These are phyloP conservation scores for Euphrasia arctica DNA, from an alignment of 305 asterid genomes.

Conservation along the genomic window DNA sequence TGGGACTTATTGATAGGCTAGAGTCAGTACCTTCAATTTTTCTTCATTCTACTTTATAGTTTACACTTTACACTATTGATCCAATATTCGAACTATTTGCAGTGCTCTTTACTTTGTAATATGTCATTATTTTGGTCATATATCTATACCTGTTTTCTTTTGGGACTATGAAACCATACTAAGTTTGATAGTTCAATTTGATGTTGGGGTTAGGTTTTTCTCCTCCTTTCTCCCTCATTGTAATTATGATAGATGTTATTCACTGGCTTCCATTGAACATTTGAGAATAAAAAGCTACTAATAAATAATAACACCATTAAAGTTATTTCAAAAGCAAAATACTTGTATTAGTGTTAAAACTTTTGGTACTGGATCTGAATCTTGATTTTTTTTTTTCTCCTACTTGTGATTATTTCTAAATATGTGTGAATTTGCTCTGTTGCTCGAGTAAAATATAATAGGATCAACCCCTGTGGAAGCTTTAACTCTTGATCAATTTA, in stretches of 20 bases:
- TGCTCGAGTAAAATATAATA: not conserved
- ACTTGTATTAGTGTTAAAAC: not conserved
- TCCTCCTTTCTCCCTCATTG: not conserved
- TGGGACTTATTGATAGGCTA: not conserved
- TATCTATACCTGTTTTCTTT: not conserved
- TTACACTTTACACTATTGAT: not conserved
- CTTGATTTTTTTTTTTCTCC: not conserved
- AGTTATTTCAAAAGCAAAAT: constrained; percentile 2
- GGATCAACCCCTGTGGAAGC: not conserved
- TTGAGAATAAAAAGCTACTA: not conserved
- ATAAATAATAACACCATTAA: not conserved
- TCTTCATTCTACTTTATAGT: not conserved
- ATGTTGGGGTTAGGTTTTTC: not conserved
- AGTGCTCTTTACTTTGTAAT: not conserved
- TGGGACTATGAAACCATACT: not conserved
- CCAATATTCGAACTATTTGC: not conserved
- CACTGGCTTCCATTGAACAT: not conserved
- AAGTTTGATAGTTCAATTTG: not conserved
- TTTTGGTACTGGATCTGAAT: not conserved
- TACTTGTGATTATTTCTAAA: not conserved
- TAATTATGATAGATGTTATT: constrained; percentile 6
- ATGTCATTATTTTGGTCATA: not conserved
- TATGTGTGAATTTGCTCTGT: not conserved
- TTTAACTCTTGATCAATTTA: not conserved
- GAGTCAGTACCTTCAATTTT: not conserved